Conservation (phyloP, 768 basidiomycete species). For the Botryobasidium botryosum region DNA sequence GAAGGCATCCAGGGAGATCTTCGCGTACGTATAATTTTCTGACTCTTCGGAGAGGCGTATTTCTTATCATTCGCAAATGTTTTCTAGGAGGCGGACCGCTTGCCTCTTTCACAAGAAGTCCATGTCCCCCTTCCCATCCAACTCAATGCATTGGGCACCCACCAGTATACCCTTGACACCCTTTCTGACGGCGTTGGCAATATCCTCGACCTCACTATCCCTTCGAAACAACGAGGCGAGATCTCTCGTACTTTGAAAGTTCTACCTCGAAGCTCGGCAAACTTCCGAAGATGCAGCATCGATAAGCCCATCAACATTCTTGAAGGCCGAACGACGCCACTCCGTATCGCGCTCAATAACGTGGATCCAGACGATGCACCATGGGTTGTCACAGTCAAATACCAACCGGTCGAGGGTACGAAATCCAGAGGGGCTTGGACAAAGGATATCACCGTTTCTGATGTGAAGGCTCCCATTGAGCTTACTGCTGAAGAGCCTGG, state of each 20-base stretch:
- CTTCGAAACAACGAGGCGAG: conserved; percentile 14
- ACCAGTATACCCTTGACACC: conserved; percentile 61
- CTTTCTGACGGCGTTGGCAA: conserved; percentile 78
- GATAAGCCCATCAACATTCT: conserved; percentile 52
- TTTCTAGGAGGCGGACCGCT: conserved; percentile 7
- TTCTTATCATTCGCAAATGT: background rate
- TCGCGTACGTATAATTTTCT: conserved; percentile 14
- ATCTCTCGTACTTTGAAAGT: conserved; percentile 48
- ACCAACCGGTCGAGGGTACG: conserved; percentile 29
- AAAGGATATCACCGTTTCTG: conserved; percentile 38
- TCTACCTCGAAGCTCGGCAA: conserved; percentile 49
- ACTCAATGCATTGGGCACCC: conserved; percentile 44
- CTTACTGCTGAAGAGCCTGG: conserved; percentile 48
- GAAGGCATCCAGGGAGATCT: conserved; percentile 64
- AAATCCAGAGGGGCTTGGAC: conserved; percentile 28
- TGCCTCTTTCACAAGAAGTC: conserved; percentile 28
- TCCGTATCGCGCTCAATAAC: conserved; percentile 37
- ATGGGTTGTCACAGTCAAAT: conserved; percentile 48
- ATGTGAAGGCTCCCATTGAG: conserved; percentile 26
- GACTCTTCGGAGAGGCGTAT: background rate
- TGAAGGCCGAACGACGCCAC: conserved; percentile 43
- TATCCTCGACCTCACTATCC: conserved; percentile 25
- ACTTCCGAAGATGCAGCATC: conserved; percentile 60
- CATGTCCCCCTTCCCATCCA: conserved; percentile 52
- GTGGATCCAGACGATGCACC: conserved; percentile 47